These are phyloP conservation scores for Colletotrichum agaves DNA, from an alignment of 2,329 filamentous ascomycete genomes.

Conservation along the genomic window DNA sequence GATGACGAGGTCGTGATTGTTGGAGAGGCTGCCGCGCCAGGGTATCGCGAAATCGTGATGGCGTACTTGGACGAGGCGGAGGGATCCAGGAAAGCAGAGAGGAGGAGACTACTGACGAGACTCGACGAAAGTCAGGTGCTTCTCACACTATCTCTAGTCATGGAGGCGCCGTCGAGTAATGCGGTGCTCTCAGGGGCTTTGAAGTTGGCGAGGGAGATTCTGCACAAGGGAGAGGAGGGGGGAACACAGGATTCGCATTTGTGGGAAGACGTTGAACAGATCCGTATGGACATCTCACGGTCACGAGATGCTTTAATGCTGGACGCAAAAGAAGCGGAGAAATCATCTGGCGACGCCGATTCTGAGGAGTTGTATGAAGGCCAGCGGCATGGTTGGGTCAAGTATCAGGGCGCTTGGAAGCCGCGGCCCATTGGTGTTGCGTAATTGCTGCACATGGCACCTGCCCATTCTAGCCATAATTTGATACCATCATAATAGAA, in stretches of 20 bases:
- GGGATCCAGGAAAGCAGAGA: constrained; percentile 41
- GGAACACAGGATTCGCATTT: constrained; percentile 14
- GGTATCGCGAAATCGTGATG: constrained; percentile 51
- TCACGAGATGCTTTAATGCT: constrained; percentile 21
- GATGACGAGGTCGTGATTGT: constrained; percentile 9
- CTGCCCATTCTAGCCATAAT: neutral
- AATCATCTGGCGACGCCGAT: constrained; percentile 23
- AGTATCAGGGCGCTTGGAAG: constrained; percentile 64
- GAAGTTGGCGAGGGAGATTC: constrained; percentile 55
- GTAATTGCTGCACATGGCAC: constrained; percentile 42
- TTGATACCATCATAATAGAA: neutral
- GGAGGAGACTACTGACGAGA: constrained; percentile 46
- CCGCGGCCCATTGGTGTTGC: constrained; percentile 68
- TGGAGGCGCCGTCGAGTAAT: constrained; percentile 53
- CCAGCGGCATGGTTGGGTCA: constrained; percentile 56
- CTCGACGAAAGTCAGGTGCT: constrained; percentile 53
- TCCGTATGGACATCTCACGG: constrained; percentile 39
- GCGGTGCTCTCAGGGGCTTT: constrained; percentile 56
- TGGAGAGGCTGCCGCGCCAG: constrained; percentile 14
- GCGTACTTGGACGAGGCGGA: constrained; percentile 51
- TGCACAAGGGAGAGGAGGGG: constrained; percentile 42
- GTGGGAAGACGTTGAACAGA: constrained; percentile 41
- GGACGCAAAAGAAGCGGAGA: constrained; percentile 15
- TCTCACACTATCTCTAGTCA: constrained; percentile 51
- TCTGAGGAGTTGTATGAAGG: constrained; percentile 31